phyloP scores from a whole-genome alignment of 75 land plant genomes.

The Adiantum capillusveneris region DNA sequence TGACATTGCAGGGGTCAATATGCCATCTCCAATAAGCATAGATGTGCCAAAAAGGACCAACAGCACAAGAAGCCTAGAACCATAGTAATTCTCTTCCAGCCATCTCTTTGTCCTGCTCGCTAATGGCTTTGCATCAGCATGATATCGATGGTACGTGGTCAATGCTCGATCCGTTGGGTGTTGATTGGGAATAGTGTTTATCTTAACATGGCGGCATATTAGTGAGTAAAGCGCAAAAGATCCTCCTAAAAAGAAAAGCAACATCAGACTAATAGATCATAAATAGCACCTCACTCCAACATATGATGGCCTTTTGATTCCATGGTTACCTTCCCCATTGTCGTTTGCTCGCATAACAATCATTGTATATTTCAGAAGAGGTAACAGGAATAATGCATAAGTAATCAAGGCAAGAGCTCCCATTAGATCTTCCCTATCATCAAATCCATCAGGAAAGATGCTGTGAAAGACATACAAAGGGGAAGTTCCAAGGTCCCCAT shows the following conservation, averaged over 20 bases:
- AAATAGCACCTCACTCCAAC: too few relatives aligned
- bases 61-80: slow-evolving; percentile 8
- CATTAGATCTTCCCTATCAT: slow-evolving; percentile 41
- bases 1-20: slow-evolving; percentile 41
- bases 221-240: too few relatives aligned
- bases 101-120: slow-evolving; percentile 17
- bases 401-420: slow-evolving; percentile 60
- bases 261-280: too few relatives aligned
- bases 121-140: slow-evolving; percentile 6
- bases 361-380: slow-evolving; percentile 61
- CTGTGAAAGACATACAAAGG: slow-evolving; percentile 54
- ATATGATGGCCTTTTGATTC: too few relatives aligned
- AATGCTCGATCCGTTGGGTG: slow-evolving; percentile 37
- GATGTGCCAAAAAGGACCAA: slow-evolving; percentile 40
- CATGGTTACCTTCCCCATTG: slow-evolving; percentile 79
- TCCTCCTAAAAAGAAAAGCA: too few relatives aligned
- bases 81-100: slow-evolving; percentile 24
- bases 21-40: slow-evolving; percentile 60
- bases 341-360: slow-evolving; percentile 63
- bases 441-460: slow-evolving; percentile 44
- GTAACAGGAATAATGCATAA: slow-evolving; percentile 45
- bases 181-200: slow-evolving; percentile 34
- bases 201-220: slow-evolving; percentile 42
- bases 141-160: slow-evolving; percentile 29
- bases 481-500: too few relatives aligned